Conservation (phyloP, 257 asterid species). For the Fraxinus americana region DNA sequence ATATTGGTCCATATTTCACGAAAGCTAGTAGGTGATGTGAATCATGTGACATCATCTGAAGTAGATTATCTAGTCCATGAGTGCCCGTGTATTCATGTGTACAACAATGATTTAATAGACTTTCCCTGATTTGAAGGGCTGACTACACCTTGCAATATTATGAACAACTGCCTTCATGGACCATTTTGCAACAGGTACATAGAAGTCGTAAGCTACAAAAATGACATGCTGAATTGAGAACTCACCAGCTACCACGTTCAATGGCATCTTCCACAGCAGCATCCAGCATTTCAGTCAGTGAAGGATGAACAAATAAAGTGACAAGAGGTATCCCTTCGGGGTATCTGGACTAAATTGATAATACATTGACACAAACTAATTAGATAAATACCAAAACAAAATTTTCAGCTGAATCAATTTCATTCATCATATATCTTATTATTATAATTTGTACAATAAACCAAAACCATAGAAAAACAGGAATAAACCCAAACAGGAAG, state of each 20-base stretch:
- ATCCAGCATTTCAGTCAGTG: constrained; percentile 87
- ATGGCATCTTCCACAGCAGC: constrained; percentile 87
- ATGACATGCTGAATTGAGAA: constrained; percentile 22
- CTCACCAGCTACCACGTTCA: constrained; percentile 93
- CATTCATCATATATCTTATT: constrained; percentile 2
- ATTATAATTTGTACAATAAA: constrained; percentile 11
- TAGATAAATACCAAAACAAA: constrained; percentile 17
- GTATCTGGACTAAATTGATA: constrained; percentile 73
- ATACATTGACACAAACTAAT: constrained; percentile 34
- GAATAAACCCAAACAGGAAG: constrained; percentile 23
- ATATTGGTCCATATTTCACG: neutral
- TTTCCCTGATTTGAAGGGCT: neutral
- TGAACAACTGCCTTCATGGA: neutral
- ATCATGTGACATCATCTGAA: neutral
- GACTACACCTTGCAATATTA: neutral
- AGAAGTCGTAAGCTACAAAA: constrained; percentile 8
- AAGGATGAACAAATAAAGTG: constrained; percentile 72
- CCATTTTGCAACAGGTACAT: neutral
- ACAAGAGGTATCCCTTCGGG: constrained; percentile 89
- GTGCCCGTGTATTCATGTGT: constrained; percentile 2
- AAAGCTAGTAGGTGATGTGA: constrained; percentile 13
- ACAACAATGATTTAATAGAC: neutral
- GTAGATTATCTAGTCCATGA: constrained; percentile 13
- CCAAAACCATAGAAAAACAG: constrained; percentile 11
- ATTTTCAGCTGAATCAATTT: constrained; percentile 1